Conservation (phyloP, 352 stramenopile species). For the Globisporangium echinulatum region DNA sequence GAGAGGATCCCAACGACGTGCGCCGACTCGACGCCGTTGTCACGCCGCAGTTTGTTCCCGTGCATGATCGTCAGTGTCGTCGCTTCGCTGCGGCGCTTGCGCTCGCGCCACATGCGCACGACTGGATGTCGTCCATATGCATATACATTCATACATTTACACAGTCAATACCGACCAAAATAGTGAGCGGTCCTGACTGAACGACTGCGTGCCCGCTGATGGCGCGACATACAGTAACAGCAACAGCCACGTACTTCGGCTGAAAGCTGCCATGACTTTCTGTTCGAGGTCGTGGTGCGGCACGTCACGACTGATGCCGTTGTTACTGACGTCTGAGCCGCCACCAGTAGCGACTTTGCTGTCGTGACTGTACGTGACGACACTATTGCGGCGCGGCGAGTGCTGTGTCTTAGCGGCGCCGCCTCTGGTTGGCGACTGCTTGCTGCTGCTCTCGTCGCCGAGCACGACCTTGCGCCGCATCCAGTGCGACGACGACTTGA, state of each 20-base stretch:
- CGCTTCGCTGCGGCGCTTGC: conserved; percentile 39
- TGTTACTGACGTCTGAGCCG: neutral
- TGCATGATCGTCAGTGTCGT: conserved; percentile 48
- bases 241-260: conserved; percentile 31
- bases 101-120: conserved; percentile 55
- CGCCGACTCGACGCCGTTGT: conserved; percentile 48
- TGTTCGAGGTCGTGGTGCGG: conserved; percentile 23
- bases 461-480: conserved; percentile 56
- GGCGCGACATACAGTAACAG: neutral
- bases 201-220: no score
- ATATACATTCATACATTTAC: neutral
- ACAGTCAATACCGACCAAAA: neutral
- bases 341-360: neutral
- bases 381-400: conserved; percentile 18
- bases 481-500: conserved; percentile 39
- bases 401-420: neutral
- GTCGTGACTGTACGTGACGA: neutral
- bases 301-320: conserved; percentile 14
- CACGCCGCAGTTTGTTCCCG: conserved; percentile 42
- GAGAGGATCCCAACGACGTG: conserved; percentile 75
- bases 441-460: conserved; percentile 24
- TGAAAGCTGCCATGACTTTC: conserved; percentile 44
- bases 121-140: conserved; percentile 18
- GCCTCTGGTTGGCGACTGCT: conserved; percentile 5
- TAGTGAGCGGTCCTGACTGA: neutral